These are phyloP conservation scores for Suillus lakei DNA, from an alignment of 768 basidiomycete species.

Conservation along the genomic window DNA sequence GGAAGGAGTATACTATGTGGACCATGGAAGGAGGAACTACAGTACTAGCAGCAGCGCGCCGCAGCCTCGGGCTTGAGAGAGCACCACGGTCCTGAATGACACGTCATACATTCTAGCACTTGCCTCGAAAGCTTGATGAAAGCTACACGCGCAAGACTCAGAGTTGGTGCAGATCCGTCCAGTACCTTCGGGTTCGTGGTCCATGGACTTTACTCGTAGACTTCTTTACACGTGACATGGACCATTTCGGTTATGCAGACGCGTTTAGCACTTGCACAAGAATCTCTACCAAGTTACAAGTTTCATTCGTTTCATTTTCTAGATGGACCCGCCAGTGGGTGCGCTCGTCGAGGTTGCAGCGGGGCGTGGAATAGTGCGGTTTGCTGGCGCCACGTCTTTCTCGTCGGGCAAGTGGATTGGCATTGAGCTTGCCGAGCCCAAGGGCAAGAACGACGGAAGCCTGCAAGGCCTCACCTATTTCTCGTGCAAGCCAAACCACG, in stretches of 20 bases:
- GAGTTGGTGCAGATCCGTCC: no score
- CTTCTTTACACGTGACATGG: no score
- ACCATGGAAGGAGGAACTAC: no score
- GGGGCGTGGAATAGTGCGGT: slow-evolving; percentile 86
- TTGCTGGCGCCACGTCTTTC: slow-evolving; percentile 83
- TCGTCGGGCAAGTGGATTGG: slow-evolving; percentile 94
- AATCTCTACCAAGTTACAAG: background rate
- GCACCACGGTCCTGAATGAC: no score
- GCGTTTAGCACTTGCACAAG: slow-evolving; percentile 1
- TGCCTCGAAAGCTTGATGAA: no score
- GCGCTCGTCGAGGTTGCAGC: slow-evolving; percentile 80
- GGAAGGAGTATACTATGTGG: no score
- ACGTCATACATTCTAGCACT: no score
- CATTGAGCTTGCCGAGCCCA: slow-evolving; percentile 80
- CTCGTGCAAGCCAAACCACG: slow-evolving; percentile 71
- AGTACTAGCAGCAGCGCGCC: no score
- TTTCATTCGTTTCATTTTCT: slow-evolving; percentile 3
- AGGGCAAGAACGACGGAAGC: slow-evolving; percentile 95
- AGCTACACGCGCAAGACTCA: no score
- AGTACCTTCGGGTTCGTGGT: no score
- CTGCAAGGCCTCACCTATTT: slow-evolving; percentile 86
- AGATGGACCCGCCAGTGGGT: slow-evolving; percentile 56
- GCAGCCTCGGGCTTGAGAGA: no score
- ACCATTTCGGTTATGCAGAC: background rate
- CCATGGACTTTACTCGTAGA: no score